These are phyloP conservation scores for Alternaria sp. DNA, from an alignment of 2,329 filamentous ascomycete genomes.

Conservation along the genomic window DNA sequence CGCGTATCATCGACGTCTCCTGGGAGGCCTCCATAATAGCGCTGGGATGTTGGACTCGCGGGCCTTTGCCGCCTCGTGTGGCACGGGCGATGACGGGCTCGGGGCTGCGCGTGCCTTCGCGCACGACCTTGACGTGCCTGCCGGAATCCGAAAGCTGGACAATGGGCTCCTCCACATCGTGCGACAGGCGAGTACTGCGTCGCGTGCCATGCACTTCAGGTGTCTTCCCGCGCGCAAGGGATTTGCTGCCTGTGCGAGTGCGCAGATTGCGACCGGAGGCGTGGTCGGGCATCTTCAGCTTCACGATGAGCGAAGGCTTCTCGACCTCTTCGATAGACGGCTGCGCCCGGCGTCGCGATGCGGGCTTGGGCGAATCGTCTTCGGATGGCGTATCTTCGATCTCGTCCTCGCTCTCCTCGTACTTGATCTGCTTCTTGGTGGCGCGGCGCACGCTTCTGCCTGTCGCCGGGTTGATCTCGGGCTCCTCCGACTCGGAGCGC, in stretches of 20 bases:
- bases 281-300: slow-evolving; percentile 46
- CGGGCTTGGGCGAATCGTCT: slow-evolving; percentile 30
- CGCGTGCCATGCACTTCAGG: slow-evolving; percentile 50
- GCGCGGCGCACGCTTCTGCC: slow-evolving; percentile 63
- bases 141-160: slow-evolving; percentile 66
- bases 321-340: slow-evolving; percentile 36
- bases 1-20: slow-evolving; percentile 51
- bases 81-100: slow-evolving; percentile 53
- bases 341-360: slow-evolving; percentile 28
- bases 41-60: slow-evolving; percentile 55
- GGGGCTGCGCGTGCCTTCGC: slow-evolving; percentile 60
- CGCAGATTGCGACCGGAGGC: slow-evolving; percentile 37
- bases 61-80: slow-evolving; percentile 55
- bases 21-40: slow-evolving; percentile 62
- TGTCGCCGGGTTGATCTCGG: slow-evolving; percentile 61
- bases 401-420: slow-evolving; percentile 61
- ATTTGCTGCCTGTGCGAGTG: slow-evolving; percentile 50
- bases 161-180: slow-evolving; percentile 62
- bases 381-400: slow-evolving; percentile 49
- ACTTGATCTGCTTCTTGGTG: slow-evolving; percentile 61
- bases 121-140: slow-evolving; percentile 61
- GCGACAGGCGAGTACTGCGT: slow-evolving; percentile 65
- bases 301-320: slow-evolving; percentile 49
- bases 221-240: slow-evolving; percentile 45
- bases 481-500: slow-evolving; percentile 51